Percentiles rank a stretch among this genome's conserved stretches.
Conservation (phyloP, 805 yeast genomes). For the Blastobotrys peoriensis region DNA sequence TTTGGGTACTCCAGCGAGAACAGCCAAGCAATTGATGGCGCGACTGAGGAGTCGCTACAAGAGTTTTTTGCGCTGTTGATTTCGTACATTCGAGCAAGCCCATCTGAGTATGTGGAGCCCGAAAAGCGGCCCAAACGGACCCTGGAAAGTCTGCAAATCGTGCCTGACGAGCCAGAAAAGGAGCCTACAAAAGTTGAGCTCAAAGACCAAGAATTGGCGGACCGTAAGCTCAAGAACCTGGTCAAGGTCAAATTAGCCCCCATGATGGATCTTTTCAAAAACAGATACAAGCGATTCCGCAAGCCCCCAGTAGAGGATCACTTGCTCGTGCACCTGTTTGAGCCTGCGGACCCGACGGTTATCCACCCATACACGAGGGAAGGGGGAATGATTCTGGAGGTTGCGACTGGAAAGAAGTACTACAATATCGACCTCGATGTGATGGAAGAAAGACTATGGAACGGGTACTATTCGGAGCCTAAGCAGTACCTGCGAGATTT, state of each 20-base stretch:
- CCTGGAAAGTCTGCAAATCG: constrained; percentile 37
- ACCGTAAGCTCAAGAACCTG: constrained; percentile 76
- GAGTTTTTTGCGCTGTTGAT: constrained; percentile 52
- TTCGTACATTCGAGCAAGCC: constrained; percentile 56
- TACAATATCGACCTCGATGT: constrained; percentile 91
- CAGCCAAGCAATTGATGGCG: constrained; percentile 39
- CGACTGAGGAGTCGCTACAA: constrained; percentile 43
- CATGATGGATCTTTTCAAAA: constrained; percentile 83
- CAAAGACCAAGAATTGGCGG: constrained; percentile 50
- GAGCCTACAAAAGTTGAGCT: constrained; percentile 38
- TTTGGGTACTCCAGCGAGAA: constrained; percentile 55
- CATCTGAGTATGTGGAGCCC: constrained; percentile 62
- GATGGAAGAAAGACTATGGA: constrained; percentile 93
- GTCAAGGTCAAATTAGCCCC: constrained; percentile 81
- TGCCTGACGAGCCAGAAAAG: constrained; percentile 32
- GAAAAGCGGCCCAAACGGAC: constrained; percentile 39
- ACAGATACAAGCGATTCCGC: constrained; percentile 79
- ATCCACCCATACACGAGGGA: constrained; percentile 28
- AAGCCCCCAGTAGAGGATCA: constrained; percentile 86
- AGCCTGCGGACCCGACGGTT: constrained; percentile 36
- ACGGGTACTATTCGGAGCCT: constrained; percentile 91
- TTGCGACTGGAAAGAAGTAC: constrained; percentile 62
- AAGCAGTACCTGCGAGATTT: constrained; percentile 81
- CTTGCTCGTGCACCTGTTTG: constrained; percentile 69
- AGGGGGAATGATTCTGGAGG: constrained; percentile 76